Base-by-base conservation (phyloP, 164 flowering plant genomes). In the Berberis thunbergii region DNA sequence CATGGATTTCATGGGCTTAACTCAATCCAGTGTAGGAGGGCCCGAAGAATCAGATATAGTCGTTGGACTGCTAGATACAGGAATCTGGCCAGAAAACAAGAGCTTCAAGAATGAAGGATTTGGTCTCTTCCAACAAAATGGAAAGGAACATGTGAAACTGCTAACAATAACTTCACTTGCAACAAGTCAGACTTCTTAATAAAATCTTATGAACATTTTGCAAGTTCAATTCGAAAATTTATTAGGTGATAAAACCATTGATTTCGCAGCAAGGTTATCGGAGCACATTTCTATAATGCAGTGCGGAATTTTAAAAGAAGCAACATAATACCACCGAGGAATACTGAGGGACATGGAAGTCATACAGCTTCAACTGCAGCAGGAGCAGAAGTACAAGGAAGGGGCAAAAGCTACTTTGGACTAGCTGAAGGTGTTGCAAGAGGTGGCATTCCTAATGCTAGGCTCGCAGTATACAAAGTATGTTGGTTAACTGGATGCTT, bases 1-100 rank as follows among this genome's bases (percentile, higher is more conserved):
- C 84, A 0, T 81, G 84, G 80, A 76, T 49, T 81, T 76, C 54
- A 60, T 76, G 64, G 80, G 80, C 1, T 71, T 78, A 1, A 6
- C 43, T 4, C 57, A 69, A 4, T 57, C 26, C 26, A 26, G 43
- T 1, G 53, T 59, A 4, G 57, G 6, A 1, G 10, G 68, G 54
- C 10, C 41, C 0, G 61, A 64, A 2, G 12, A 49, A 0, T 57
- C 45, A 4, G 80, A 79, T 50, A 12, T 65, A 7, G 63, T 79
- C 2, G 45, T 81, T 2, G 85, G 83, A 0, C 52, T 81, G 3
- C 46, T 79, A 40, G 82, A 81, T 63, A 60, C 55, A 39, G 26
- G 57, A 12, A 50, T 50, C 11, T 62, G 64, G 56, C 64, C 46
- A 6, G 64, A 62, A 13, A 2, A 46, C 1, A 56, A 42, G 56